Evolutionary conservation across 495 filamentous ascomycete species (phyloP).

Genomic region (Aspergillus asperescens): DNA sequence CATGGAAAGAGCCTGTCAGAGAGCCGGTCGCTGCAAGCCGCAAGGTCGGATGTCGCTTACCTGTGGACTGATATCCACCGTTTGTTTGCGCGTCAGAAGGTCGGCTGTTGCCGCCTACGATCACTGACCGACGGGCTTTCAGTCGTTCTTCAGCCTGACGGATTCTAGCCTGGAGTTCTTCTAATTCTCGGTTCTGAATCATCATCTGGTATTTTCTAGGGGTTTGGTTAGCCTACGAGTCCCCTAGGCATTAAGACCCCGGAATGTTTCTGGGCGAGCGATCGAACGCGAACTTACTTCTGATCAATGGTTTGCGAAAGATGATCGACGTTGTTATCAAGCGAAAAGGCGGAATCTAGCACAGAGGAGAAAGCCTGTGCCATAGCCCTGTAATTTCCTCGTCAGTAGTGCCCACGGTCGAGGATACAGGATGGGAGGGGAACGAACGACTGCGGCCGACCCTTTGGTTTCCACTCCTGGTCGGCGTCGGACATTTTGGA

Average conservation of each 20-base stretch:
- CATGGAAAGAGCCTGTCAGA: not conserved
- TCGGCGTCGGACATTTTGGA: constrained; percentile 57
- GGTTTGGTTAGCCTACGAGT: not conserved
- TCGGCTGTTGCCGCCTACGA: constrained; percentile 4
- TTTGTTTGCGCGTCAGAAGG: constrained; percentile 9
- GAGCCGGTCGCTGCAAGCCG: not conserved
- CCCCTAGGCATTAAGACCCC: not conserved
- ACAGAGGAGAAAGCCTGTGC: constrained; percentile 81
- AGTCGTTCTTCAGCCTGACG: constrained; percentile 80
- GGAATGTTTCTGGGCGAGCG: not conserved
- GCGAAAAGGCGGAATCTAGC: constrained; percentile 82
- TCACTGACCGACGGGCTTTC: constrained; percentile 41
- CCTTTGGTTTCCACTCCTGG: constrained; percentile 71
- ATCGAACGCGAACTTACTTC: constrained; percentile 56
- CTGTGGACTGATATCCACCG: constrained; percentile 19
- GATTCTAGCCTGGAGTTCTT: constrained; percentile 76
- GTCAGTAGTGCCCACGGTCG: constrained; percentile 23
- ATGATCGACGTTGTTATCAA: constrained; percentile 72
- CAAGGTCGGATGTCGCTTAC: constrained; percentile 12
- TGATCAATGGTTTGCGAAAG: constrained; percentile 73
- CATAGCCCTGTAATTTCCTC: constrained; percentile 59
- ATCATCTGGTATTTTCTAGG: constrained; percentile 64
- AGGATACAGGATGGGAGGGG: constrained; percentile 5
- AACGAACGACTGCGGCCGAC: constrained; percentile 77
- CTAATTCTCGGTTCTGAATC: constrained; percentile 71